Conservation (phyloP, 2,329 filamentous ascomycete species). For the Fusarium gaditjirri region DNA sequence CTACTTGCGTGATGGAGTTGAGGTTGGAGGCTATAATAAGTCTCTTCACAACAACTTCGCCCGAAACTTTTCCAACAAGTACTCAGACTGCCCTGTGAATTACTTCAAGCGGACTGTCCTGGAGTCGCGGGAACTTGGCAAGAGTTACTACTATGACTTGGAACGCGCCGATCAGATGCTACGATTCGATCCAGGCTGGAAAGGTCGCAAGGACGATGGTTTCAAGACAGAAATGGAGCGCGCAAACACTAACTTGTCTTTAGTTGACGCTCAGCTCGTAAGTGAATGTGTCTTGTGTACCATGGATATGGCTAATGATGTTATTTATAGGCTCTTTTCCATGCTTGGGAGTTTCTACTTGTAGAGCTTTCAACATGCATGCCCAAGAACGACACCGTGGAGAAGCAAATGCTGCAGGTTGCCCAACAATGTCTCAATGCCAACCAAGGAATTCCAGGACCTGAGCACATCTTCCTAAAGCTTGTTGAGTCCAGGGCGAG, state of each 20-base stretch:
- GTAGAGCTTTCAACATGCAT: constrained; percentile 80
- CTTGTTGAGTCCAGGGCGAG: constrained; percentile 81
- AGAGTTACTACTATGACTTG: constrained; percentile 86
- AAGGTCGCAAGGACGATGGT: constrained; percentile 73
- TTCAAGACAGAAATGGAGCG: constrained; percentile 85
- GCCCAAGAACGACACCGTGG: constrained; percentile 64
- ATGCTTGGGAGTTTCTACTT: constrained; percentile 89
- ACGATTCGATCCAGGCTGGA: constrained; percentile 81
- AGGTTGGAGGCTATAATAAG: constrained; percentile 84
- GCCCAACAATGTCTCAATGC: constrained; percentile 80
- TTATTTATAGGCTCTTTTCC: constrained; percentile 75
- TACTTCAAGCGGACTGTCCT: constrained; percentile 83
- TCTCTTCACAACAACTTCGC: constrained; percentile 88
- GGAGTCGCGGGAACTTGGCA: constrained; percentile 73
- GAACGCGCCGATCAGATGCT: constrained; percentile 80
- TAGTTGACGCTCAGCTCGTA: constrained; percentile 92
- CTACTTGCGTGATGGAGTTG: constrained; percentile 80
- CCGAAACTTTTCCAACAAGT: constrained; percentile 84
- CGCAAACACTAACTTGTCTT: constrained; percentile 89
- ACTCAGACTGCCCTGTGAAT: constrained; percentile 76
- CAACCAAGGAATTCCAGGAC: constrained; percentile 77
- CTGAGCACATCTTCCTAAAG: constrained; percentile 83
- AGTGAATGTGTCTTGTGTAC: constrained; percentile 52
- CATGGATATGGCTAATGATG: constrained; percentile 29
- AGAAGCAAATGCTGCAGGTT: constrained; percentile 77